Evolutionary conservation across 306 rosid genomes (phyloP), one percentile per base, ranked within the genome.

Genomic region (Lathyrus sativus): DNA sequence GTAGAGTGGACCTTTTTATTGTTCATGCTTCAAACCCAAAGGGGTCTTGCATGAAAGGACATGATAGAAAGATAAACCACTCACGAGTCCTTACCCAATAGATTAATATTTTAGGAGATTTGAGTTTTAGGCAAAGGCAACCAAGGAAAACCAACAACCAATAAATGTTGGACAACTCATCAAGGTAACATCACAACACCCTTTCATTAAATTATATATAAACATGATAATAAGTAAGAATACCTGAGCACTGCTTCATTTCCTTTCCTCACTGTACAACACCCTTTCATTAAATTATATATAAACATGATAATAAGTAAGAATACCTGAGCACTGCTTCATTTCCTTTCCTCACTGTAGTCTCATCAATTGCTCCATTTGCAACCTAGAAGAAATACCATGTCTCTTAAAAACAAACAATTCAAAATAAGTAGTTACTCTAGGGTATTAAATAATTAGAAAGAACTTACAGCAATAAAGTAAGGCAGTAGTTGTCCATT

Each of bases 161-260:
- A 49, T 51, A 68, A 60, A 69, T 76, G 60, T 56, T 62, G 33
- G 54, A 48, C 67, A 55, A 54, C 71, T 42, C 65, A 13, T 60
- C 60, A 43, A 31, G 39, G 54, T 11, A 45, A 29, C 28, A 18
- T 39, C 49, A 49, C 63, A 62, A 29, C 24, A 19, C 67, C 48
- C 44, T 13, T 55, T 54, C 74, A 22, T 49, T 41, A 35, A 35
- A 50, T 31, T 44, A 58, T n/a, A 70, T n/a, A 71, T 24, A 58
- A 61, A 35, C 73, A 67, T 14, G 17, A 66, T 45, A 19, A 31
- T 19, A 37, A 65, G 64, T 19, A 37, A 65, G 64, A 67, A 63
- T 76, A 90, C 98, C 98, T 79, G 50, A 92, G 89, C 73, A 88
- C 98, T 69, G 96, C 96, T 80, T 92, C 98, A 79, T 92, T 92